Base-by-base conservation (phyloP, 2,329 filamentous ascomycete genomes). In the Fusarium poae region DNA sequence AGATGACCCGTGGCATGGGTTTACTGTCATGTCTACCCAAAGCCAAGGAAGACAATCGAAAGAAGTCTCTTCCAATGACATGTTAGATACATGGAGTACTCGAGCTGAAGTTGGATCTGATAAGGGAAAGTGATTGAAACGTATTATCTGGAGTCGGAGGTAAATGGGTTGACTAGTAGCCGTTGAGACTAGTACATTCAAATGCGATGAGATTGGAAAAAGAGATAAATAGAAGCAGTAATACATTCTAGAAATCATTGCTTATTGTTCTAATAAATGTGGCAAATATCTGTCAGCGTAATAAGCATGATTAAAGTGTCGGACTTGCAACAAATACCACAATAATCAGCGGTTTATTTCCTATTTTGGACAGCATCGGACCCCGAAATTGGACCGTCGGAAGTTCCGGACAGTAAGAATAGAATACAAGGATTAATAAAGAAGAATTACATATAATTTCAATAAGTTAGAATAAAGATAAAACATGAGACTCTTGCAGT, bases 11-110 rank as follows among this genome's bases (percentile, higher is more conserved):
- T 60, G 57, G 57, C 39, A 5, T 1, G 43, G 57, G 18, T 59
- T 60, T 4, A 51, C 13, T 3, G 18, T 25, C 0, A 4, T 34
- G 1, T 4, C 13, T 8, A 2, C 5, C 1, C 13, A 18, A 3
- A 6, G 5, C 3, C 4, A 18, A 2, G 5, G 5, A 6, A 25
- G 7, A 11, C 11, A 11, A 12, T 18, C 4, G 1, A 5, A 16
- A 11, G 4, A 0, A 7, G 0, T 1, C 9, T 15, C 16, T 30
- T 0, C 18, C 1, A n/a, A 2, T 1, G 12, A 13, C 12, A 0
- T 3, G 2, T n/a, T 13, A 11, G 1, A 20, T 6, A 2, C 20
- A 2, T 59, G 43, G 35, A 61, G 57, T 3, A 32, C 20, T 2
- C 4, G 27, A 27, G 57, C 35, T n/a, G 35, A 32, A 3, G 16